Evolutionary conservation across 2,329 filamentous ascomycete species (phyloP).

Genomic region (Alternaria viburni): DNA sequence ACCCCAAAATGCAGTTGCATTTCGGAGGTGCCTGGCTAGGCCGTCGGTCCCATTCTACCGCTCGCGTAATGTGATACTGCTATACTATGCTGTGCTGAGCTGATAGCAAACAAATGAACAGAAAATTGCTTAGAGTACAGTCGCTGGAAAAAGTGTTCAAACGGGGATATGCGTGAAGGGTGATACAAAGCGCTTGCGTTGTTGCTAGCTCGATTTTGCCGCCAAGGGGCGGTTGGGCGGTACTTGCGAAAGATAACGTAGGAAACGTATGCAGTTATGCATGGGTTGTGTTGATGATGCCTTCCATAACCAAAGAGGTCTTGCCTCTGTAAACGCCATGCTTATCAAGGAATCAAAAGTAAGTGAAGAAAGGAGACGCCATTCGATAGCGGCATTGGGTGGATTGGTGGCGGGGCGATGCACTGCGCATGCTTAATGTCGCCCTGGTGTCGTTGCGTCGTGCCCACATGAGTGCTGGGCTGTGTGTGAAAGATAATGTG

Average conservation of each 20-base stretch:
- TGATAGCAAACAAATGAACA: conserved; percentile 20
- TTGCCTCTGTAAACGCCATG: conserved; percentile 25
- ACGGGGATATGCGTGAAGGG: conserved; percentile 24
- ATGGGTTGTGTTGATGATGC: conserved; percentile 9
- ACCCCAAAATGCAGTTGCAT: conserved; percentile 8
- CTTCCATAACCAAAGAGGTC: conserved; percentile 2
- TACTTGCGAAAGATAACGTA: conserved; percentile 1
- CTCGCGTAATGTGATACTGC: conserved; percentile 1
- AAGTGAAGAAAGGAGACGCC: conserved; percentile 11
- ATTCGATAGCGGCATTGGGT: background rate
- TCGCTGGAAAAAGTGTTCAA: conserved; percentile 16
- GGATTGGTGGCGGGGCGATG: conserved; percentile 5
- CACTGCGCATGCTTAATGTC: conserved; percentile 18
- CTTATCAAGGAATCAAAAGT: conserved; percentile 20
- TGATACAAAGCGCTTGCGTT: conserved; percentile 34
- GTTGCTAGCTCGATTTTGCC: conserved; percentile 20
- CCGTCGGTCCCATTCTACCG: conserved; percentile 7
- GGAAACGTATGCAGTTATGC: conserved; percentile 10
- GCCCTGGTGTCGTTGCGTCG: conserved; percentile 30
- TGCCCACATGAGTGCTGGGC: conserved; percentile 18
- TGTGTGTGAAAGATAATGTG: conserved; percentile 10
- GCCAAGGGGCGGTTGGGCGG: conserved; percentile 19
- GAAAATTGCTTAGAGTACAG: conserved; percentile 14
- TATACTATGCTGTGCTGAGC: conserved; percentile 13
- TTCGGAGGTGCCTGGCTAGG: conserved; percentile 7